Percentiles rank a stretch among this genome's conserved stretches.
Evolutionary conservation across 1,284 basidiomycete genomes (phyloP).

Genomic region (Apiotrichum sp.): DNA sequence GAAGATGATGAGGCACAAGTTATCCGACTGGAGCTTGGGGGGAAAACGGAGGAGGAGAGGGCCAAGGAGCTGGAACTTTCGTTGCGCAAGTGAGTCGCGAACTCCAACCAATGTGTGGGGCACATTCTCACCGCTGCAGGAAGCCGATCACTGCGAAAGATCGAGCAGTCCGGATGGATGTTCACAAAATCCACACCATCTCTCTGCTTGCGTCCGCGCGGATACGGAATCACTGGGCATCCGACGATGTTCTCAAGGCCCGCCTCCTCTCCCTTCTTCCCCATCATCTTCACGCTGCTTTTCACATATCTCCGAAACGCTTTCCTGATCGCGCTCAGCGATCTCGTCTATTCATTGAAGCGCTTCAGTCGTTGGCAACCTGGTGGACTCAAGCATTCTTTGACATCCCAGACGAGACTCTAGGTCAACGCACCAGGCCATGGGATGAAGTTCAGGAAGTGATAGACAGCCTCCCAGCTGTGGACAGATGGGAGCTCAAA

Average conservation of each 20-base stretch:
- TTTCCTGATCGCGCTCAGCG: constrained; percentile 72
- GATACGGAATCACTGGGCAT: constrained; percentile 76
- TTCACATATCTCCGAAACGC: constrained; percentile 75
- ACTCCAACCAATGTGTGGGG: too few relatives aligned
- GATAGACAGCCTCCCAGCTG: constrained; percentile 34
- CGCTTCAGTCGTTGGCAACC: constrained; percentile 62
- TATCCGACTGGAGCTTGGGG: constrained; percentile 38
- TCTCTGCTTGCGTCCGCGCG: constrained; percentile 68
- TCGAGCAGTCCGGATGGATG: constrained; percentile 64
- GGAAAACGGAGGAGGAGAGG: constrained; percentile 39
- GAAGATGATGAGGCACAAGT: constrained; percentile 27
- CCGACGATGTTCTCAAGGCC: constrained; percentile 69
- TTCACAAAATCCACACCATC: constrained; percentile 82
- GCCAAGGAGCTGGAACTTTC: constrained; percentile 35
- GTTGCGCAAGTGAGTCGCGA: constrained; percentile 33
- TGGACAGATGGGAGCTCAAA: constrained; percentile 25
- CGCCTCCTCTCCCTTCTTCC: constrained; percentile 79
- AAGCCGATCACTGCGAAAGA: constrained; percentile 52
- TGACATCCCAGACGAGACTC: constrained; percentile 51
- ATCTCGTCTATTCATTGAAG: constrained; percentile 75
- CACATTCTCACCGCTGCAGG: constrained; percentile 12
- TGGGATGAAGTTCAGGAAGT: constrained; percentile 57
- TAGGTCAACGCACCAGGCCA: constrained; percentile 59
- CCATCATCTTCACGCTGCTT: constrained; percentile 66
- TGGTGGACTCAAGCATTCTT: constrained; percentile 75